Evolutionary conservation across 495 filamentous ascomycete genomes (phyloP).

Genomic region (Jackrogersella minutella): DNA sequence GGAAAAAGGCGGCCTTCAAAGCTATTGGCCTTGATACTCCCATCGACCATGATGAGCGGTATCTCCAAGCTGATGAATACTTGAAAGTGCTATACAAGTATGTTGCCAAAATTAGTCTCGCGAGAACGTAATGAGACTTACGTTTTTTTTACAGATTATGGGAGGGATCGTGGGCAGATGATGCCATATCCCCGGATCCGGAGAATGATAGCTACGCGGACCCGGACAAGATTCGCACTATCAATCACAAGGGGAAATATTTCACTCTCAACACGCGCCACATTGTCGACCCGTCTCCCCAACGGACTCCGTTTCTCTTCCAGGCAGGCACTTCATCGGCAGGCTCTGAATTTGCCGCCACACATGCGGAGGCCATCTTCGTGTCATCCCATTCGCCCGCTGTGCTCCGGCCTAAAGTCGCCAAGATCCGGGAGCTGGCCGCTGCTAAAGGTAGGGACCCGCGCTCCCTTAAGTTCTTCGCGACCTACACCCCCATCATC

Average conservation of each 20-base stretch:
- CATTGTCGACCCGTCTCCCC: slow-evolving; percentile 67
- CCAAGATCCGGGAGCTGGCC: slow-evolving; percentile 62
- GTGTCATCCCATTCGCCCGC: slow-evolving; percentile 63
- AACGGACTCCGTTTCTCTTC: slow-evolving; percentile 70
- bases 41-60: slow-evolving; percentile 69
- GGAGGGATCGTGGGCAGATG: slow-evolving; percentile 67
- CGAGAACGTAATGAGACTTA: neutral
- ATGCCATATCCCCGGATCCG: slow-evolving; percentile 59
- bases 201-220: slow-evolving; percentile 62
- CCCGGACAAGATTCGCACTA: slow-evolving; percentile 63
- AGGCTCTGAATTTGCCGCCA: slow-evolving; percentile 65
- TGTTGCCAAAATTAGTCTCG: slow-evolving; percentile 27
- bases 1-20: slow-evolving; percentile 66
- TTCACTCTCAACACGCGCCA: slow-evolving; percentile 61
- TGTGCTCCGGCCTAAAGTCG: slow-evolving; percentile 61
- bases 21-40: slow-evolving; percentile 64
- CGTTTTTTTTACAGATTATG: slow-evolving; percentile 53
- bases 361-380: slow-evolving; percentile 71
- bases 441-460: slow-evolving; percentile 62
- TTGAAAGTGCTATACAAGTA: slow-evolving; percentile 64
- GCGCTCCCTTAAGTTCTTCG: slow-evolving; percentile 66
- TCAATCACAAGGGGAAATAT: slow-evolving; percentile 67
- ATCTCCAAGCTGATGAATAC: slow-evolving; percentile 68
- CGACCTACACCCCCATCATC: slow-evolving; percentile 65
- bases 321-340: slow-evolving; percentile 69